These are phyloP conservation scores for Spathaspora hagerdaliae DNA, from an alignment of 805 yeast species.

Conservation along the genomic window DNA sequence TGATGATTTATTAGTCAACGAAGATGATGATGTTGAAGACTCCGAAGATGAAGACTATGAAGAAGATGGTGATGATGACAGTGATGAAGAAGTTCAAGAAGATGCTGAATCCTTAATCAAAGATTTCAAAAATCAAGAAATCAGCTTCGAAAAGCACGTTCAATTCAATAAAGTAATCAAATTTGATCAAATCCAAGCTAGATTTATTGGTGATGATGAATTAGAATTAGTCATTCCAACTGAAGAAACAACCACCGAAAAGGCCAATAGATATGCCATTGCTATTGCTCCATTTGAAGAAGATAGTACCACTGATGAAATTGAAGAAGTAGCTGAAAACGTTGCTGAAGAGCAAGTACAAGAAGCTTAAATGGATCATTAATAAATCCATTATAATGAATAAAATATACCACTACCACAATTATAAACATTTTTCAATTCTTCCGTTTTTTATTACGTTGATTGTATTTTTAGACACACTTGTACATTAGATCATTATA, in stretches of 20 bases:
- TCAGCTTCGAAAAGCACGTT: slow-evolving; percentile 40
- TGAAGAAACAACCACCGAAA: slow-evolving; percentile 19
- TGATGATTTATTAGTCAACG: slow-evolving; percentile 7
- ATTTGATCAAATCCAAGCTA: slow-evolving; percentile 34
- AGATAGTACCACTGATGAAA: slow-evolving; percentile 13
- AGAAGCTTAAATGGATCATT: slow-evolving; percentile 12
- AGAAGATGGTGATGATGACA: slow-evolving; percentile 12
- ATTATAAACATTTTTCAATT: no score
- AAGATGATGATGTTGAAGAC: slow-evolving; percentile 7
- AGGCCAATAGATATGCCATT: slow-evolving; percentile 6
- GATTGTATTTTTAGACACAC: neutral
- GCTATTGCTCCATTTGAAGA: slow-evolving; percentile 8
- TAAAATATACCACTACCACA: no score
- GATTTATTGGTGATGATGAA: slow-evolving; percentile 34
- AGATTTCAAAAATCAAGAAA: slow-evolving; percentile 37
- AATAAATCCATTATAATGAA: neutral
- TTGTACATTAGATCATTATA: neutral
- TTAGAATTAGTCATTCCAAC: slow-evolving; percentile 40
- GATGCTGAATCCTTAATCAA: slow-evolving; percentile 35
- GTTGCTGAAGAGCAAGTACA: slow-evolving; percentile 8
- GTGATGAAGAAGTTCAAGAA: slow-evolving; percentile 38
- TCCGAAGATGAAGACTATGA: slow-evolving; percentile 9
- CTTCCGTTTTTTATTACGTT: no score
- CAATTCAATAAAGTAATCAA: slow-evolving; percentile 37
- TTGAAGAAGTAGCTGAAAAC: slow-evolving; percentile 8